Percentiles rank a stretch among this genome's conserved stretches.
phyloP scores from a whole-genome alignment of 495 filamentous ascomycete species.

The Podospora pseudopauciseta region DNA sequence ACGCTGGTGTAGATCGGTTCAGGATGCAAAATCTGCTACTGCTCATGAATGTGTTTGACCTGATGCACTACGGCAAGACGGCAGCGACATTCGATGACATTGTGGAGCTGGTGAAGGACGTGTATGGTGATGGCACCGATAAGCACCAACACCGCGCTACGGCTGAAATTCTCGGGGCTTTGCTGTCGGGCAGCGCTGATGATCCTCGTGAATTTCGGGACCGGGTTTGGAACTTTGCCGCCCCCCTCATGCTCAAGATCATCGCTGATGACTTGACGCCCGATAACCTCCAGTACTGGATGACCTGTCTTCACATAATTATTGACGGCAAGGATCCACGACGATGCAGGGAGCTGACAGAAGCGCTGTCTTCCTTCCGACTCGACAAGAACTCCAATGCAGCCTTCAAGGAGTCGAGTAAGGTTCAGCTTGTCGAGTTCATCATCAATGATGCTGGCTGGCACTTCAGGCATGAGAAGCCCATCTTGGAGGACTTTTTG shows the following conservation, averaged over 20 bases:
- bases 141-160: constrained; percentile 98
- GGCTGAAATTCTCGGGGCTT: constrained; percentile 84
- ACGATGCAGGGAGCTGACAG: constrained; percentile 78
- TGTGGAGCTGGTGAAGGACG: constrained; percentile 65
- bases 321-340: constrained; percentile 77
- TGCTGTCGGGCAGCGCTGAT: constrained; percentile 73
- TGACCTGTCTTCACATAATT: constrained; percentile 83
- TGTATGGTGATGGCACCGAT: constrained; percentile 89
- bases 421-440: constrained; percentile 87
- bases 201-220: constrained; percentile 64
- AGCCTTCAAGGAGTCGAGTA: constrained; percentile 97
- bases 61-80: constrained; percentile 73
- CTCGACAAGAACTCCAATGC: constrained; percentile 94
- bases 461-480: constrained; percentile 90
- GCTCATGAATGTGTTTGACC: constrained; percentile 81
- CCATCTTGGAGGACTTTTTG: constrained; percentile 85
- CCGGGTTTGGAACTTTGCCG: constrained; percentile 80
- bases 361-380: constrained; percentile 78
- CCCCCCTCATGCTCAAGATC: constrained; percentile 81
- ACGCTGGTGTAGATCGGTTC: constrained; percentile 79
- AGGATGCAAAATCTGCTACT: constrained; percentile 80
- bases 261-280: constrained; percentile 88
- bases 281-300: constrained; percentile 93
- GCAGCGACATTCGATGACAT: constrained; percentile 81
- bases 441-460: constrained; percentile 84